phyloP scores from a whole-genome alignment of 345 rosid genomes.

The Cochlearia excelsa region DNA sequence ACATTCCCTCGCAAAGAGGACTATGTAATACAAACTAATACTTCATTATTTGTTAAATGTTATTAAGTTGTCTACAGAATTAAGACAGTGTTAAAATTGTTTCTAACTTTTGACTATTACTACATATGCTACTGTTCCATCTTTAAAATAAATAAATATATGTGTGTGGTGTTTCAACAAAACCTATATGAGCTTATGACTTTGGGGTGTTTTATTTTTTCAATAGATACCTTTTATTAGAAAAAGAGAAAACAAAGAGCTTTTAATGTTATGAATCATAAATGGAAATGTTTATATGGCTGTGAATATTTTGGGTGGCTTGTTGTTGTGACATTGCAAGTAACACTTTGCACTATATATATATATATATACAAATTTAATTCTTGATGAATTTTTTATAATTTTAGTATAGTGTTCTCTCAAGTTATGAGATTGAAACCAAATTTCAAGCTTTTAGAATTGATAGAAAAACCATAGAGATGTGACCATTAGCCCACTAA shows the following conservation, averaged over 20 bases:
- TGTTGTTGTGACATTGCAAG: background rate
- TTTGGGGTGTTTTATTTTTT: background rate
- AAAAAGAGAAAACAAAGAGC: background rate
- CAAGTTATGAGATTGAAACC: background rate
- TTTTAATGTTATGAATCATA: background rate
- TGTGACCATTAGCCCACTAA: background rate
- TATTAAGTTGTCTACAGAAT: too few relatives aligned
- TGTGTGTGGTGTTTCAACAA: background rate
- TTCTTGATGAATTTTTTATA: too few relatives aligned
- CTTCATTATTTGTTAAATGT: too few relatives aligned
- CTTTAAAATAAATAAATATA: too few relatives aligned
- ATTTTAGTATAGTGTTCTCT: too few relatives aligned
- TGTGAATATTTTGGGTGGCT: background rate
- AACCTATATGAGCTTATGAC: background rate
- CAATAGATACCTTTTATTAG: background rate
- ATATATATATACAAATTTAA: too few relatives aligned
- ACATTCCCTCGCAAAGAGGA: background rate
- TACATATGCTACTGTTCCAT: too few relatives aligned
- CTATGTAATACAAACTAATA: too few relatives aligned
- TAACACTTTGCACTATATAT: background rate
- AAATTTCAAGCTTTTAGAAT: too few relatives aligned
- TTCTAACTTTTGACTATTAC: too few relatives aligned
- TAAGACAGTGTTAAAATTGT: too few relatives aligned
- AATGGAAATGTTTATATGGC: background rate
- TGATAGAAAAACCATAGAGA: background rate